A percentile compares a stretch with the other conserved stretches of the same genome.
phyloP scores from a whole-genome alignment of 805 yeast species.

The Kazachstania viticola region DNA sequence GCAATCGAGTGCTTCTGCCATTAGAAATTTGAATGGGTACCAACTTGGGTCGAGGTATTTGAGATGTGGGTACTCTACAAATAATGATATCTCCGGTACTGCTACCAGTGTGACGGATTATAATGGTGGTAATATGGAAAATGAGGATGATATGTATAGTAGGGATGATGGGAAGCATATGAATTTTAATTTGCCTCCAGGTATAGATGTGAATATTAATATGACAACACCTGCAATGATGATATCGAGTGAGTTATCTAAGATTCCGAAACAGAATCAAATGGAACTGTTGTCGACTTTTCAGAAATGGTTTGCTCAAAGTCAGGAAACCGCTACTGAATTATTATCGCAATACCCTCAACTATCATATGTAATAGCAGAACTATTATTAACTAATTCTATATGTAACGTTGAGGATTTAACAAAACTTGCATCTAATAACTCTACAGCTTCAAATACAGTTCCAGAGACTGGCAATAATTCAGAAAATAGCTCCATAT shows the following conservation, averaged over 20 bases:
- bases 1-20: conserved; percentile 86
- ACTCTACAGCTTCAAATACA: conserved; percentile 3
- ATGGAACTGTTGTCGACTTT: conserved; percentile 23
- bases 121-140: neutral
- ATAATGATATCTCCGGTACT: conserved; percentile 26
- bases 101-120: neutral
- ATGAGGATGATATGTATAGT: neutral
- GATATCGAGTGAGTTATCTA: conserved; percentile 25
- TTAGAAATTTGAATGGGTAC: conserved; percentile 73
- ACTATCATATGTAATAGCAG: conserved; percentile 71
- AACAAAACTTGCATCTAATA: conserved; percentile 23
- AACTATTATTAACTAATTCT: conserved; percentile 39
- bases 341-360: conserved; percentile 69
- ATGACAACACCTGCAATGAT: conserved; percentile 31
- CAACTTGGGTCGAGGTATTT: conserved; percentile 59
- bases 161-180: conserved; percentile 2
- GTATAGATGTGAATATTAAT: conserved; percentile 32
- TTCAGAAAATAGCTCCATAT: too few relatives aligned
- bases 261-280: conserved; percentile 16
- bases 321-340: conserved; percentile 47
- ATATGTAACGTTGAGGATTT: conserved; percentile 25
- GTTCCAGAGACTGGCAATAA: neutral
- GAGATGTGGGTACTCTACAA: conserved; percentile 65
- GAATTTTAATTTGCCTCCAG: conserved; percentile 41
- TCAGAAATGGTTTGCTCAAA: conserved; percentile 42